Base-by-base conservation (phyloP, 2,329 filamentous ascomycete genomes). In the Amauroascus niger region DNA sequence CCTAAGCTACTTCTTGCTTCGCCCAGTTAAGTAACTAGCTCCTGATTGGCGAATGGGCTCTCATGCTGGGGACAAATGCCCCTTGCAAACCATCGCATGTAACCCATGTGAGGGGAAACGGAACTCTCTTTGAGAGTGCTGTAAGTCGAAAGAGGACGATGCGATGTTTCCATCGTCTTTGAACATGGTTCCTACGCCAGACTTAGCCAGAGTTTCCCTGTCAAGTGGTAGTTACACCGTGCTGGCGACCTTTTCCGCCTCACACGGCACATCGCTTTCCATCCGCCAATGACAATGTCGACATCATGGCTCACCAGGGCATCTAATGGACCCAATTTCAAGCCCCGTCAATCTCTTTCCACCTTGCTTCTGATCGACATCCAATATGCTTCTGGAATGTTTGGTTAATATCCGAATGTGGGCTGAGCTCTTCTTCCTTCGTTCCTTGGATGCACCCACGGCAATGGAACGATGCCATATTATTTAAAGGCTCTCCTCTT, bases 41-140 rank as follows among this genome's bases (percentile, higher is more conserved):
- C 6, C n/a, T 20, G 41, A 50, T 50, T 50, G 48, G 35, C 16
- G 48, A 46, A 46, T 2, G 28, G n/a, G 28, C 6, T 28, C 14
- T 9, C 46, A 2, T 3, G 3, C 13, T 11, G n/a, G n/a, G n/a
- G n/a, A n/a, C n/a, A n/a, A n/a, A n/a, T n/a, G n/a, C 11, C 24
- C 33, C 47, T 24, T 24, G 49, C 49, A 24, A 22, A 22, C 20
- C 13, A 32, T 39, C 32, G 20, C 41, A 52, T 46, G 50, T 52
- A 52, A 52, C 50, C 40, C 32, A 46, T 46, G 43, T 37, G 50
- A 52, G 50, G 50, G 50, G 50, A 46, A 46, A n/a, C 49, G 30
- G 24, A 18, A 20, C 24, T 35, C n/a, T 22, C 26, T 43, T 30
- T 30, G 26, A 37, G 1, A 6, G 6, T n/a, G 1, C 35, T 30